A percentile compares a stretch with the other conserved stretches of the same genome.
Conservation (phyloP, 495 filamentous ascomycete species). For the Hyaloscypha variabilis region DNA sequence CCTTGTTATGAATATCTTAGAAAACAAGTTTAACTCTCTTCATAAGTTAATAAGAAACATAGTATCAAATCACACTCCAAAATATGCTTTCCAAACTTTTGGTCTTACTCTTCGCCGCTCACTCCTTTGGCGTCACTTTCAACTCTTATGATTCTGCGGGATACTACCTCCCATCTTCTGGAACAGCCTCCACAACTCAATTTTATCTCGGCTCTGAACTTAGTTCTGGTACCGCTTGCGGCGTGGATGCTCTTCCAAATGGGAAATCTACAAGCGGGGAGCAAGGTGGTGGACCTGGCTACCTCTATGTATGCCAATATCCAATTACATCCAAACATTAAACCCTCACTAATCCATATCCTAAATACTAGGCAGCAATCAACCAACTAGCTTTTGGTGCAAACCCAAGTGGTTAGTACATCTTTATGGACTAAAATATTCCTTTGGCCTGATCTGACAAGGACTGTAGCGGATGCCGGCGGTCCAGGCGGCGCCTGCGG, state of each 20-base stretch:
- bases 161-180: constrained; percentile 9
- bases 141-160: neutral
- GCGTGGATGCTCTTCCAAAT: constrained; percentile 6
- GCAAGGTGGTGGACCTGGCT: constrained; percentile 10
- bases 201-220: constrained; percentile 11
- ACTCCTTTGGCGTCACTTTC: too few species aligned
- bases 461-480: neutral
- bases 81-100: too few species aligned
- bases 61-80: too few species aligned
- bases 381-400: constrained; percentile 11
- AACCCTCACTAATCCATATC: neutral
- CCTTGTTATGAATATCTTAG: too few species aligned
- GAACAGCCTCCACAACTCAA: constrained; percentile 8
- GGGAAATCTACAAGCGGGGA: constrained; percentile 3
- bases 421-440: too few species aligned
- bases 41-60: too few species aligned
- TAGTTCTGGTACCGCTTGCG: constrained; percentile 6
- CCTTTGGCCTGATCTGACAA: too few species aligned
- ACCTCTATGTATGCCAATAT: constrained; percentile 7
- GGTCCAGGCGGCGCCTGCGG: constrained; percentile 7
- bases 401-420: neutral
- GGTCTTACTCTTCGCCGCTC: too few species aligned
- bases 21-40: too few species aligned
- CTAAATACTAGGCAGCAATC: constrained; percentile 3
- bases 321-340: neutral